Evolutionary conservation across 75 land plant genomes (phyloP).

Genomic region (Pinus albicaulis): DNA sequence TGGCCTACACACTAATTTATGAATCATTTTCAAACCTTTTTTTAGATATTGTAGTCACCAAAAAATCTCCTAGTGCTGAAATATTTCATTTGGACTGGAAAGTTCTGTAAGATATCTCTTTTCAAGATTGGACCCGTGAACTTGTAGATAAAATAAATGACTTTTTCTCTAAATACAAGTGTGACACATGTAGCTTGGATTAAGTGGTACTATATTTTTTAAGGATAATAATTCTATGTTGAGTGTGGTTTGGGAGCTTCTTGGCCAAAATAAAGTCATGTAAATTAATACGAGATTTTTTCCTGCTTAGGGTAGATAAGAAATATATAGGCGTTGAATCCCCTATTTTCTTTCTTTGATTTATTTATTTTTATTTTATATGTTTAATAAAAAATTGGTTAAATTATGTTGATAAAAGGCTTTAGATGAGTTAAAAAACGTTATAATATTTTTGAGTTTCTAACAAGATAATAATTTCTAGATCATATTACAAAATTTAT

Average conservation of each 20-base stretch:
- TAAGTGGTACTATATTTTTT: background rate
- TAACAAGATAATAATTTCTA: too few species aligned
- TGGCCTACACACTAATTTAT: too few species aligned
- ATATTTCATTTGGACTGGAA: slow-evolving; percentile 1
- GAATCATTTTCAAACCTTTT: background rate
- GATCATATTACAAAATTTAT: too few species aligned
- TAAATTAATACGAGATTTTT: background rate
- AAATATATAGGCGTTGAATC: background rate
- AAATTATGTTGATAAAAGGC: too few species aligned
- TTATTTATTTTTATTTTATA: too few species aligned
- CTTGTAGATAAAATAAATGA: background rate
- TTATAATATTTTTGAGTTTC: too few species aligned
- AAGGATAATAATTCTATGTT: background rate
- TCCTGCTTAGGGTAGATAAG: background rate
- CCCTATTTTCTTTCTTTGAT: background rate
- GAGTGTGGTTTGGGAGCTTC: background rate
- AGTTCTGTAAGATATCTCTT: background rate
- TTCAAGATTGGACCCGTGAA: background rate
- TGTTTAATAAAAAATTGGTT: too few species aligned
- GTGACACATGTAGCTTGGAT: background rate
- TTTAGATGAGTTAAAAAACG: too few species aligned
- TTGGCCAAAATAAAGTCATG: background rate
- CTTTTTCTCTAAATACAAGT: background rate
- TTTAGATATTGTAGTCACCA: background rate
- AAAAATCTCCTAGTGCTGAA: background rate